phyloP scores from a whole-genome alignment of 345 rosid genomes.

The Eucalyptus cloeziana region DNA sequence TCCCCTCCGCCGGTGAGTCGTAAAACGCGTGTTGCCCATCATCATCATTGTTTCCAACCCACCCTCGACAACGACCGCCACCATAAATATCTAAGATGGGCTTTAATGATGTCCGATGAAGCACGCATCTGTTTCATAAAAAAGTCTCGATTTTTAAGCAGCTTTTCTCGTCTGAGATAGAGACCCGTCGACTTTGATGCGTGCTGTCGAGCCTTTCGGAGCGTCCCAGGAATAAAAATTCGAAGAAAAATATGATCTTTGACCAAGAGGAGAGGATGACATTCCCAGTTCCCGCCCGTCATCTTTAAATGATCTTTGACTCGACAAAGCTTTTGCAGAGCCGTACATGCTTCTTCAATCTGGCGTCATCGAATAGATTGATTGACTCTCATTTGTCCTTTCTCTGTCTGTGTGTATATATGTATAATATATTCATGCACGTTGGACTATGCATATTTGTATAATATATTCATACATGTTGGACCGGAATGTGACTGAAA shows the following conservation, averaged over 20 bases:
- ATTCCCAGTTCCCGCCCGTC: not conserved
- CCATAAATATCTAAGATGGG: not conserved
- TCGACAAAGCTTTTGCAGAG: not conserved
- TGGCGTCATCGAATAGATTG: not conserved
- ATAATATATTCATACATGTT: not conserved
- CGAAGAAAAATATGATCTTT: not conserved
- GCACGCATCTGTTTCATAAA: not conserved
- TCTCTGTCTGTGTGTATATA: not conserved
- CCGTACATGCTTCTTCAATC: not conserved
- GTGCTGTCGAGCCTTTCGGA: not conserved
- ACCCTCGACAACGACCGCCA: not conserved
- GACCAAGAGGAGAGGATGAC: not conserved
- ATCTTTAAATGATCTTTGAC: not conserved
- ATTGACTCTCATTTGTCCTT: not conserved
- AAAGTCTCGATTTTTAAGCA: not conserved
- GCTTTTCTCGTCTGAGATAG: not conserved
- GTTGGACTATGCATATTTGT: not conserved
- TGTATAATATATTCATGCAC: not conserved
- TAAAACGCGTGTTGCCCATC: not conserved
- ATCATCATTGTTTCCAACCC: not conserved
- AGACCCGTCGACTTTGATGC: not conserved
- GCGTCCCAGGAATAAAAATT: not conserved
- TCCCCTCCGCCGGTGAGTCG: slow-evolving; percentile 20
- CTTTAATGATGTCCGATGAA: not conserved
- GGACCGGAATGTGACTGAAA: not conserved